Evolutionary conservation across 192 early-diverging fungal species (phyloP).

Genomic region (Fimicolochytrium jonesii): DNA sequence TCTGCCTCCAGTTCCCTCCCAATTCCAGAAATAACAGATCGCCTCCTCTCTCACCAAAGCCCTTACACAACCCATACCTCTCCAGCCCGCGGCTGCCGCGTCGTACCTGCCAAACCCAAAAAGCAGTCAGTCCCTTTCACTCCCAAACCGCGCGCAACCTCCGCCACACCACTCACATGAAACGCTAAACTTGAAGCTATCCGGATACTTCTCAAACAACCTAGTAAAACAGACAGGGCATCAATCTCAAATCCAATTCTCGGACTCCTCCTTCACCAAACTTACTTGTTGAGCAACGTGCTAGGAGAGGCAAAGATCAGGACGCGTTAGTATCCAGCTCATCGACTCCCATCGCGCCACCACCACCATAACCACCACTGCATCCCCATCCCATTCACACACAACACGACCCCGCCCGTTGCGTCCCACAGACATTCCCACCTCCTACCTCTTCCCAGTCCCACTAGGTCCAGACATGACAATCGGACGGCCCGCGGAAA

Average conservation of each 20-base stretch:
- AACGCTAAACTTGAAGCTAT: slow-evolving; percentile 85
- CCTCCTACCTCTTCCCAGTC: slow-evolving; percentile 14
- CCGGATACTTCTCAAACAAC: slow-evolving; percentile 69
- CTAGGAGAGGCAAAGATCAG: neutral
- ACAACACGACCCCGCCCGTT: too few species aligned
- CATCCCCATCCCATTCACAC: too few species aligned
- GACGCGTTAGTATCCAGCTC: too few species aligned
- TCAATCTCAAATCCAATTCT: too few species aligned
- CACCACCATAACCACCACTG: too few species aligned
- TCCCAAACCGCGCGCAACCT: neutral
- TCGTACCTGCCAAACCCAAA: slow-evolving; percentile 32
- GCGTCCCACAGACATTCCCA: neutral
- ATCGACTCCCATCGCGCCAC: too few species aligned
- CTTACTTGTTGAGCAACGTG: slow-evolving; percentile 6
- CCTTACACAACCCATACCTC: slow-evolving; percentile 35
- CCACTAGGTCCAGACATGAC: slow-evolving; percentile 29
- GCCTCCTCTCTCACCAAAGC: slow-evolving; percentile 37
- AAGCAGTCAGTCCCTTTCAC: neutral
- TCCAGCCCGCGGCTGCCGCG: slow-evolving; percentile 36
- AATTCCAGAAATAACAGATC: slow-evolving; percentile 48
- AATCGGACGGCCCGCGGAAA: too few species aligned
- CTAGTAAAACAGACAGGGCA: too few species aligned
- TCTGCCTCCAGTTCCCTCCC: too few species aligned
- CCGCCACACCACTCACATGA: slow-evolving; percentile 46
- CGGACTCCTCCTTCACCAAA: too few species aligned